A percentile compares a stretch with the other conserved stretches of the same genome.
These are phyloP conservation scores for Lentinula edodes DNA, from an alignment of 768 basidiomycete genomes.

Conservation along the genomic window DNA sequence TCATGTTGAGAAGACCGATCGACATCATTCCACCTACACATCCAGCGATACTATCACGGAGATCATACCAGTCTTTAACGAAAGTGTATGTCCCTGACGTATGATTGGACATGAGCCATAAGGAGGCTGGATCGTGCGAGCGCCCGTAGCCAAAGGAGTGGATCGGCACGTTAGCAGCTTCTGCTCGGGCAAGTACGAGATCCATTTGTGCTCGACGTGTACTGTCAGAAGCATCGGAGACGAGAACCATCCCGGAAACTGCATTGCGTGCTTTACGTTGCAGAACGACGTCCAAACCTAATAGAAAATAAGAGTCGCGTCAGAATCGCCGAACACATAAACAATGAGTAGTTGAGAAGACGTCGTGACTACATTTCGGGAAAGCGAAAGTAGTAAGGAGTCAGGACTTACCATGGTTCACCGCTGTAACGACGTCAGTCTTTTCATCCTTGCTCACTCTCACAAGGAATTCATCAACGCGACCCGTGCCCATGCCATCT, in stretches of 20 bases:
- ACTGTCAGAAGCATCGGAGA: conserved; percentile 89
- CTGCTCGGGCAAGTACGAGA: conserved; percentile 91
- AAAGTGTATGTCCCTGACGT: conserved; percentile 97
- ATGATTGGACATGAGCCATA: conserved; percentile 99
- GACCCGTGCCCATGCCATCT: conserved; percentile 10
- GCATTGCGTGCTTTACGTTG: conserved; percentile 92
- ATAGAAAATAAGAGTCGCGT: conserved; percentile 6
- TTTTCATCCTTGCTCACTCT: conserved; percentile 84
- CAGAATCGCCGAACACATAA: background rate
- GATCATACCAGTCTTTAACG: conserved; percentile 96
- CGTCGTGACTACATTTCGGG: background rate
- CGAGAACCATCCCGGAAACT: conserved; percentile 85
- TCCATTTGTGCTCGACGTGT: conserved; percentile 97
- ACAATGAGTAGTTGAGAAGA: background rate
- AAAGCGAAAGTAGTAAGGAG: background rate
- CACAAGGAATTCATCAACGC: conserved; percentile 53
- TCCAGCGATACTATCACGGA: conserved; percentile 87
- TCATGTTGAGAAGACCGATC: conserved; percentile 89
- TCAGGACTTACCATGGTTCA: conserved; percentile 71
- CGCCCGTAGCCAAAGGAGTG: conserved; percentile 97
- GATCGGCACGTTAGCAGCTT: conserved; percentile 95
- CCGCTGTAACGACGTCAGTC: conserved; percentile 97
- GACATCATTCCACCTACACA: conserved; percentile 97
- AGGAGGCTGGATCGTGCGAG: conserved; percentile 93
- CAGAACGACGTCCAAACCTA: conserved; percentile 88